Evolutionary conservation across 176 grass and related monocot species (phyloP).

Genomic region (Bolboschoenus planiculmis): DNA sequence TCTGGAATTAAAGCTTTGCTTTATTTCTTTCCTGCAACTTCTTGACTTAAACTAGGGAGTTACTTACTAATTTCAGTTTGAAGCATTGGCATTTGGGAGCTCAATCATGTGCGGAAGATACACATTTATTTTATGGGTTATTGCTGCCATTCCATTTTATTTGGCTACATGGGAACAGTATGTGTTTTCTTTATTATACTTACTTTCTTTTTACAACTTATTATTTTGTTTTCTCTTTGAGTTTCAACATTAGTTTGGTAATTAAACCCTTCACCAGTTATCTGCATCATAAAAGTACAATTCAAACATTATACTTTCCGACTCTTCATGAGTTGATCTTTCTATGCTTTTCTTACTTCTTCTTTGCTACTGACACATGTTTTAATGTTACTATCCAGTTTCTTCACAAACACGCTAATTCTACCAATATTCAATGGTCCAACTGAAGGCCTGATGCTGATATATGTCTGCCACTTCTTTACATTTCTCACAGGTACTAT

Average conservation of each 20-base stretch:
- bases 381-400: slow-evolving; percentile 41
- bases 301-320: slow-evolving; percentile 25
- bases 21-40: slow-evolving; percentile 5
- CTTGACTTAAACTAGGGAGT: neutral
- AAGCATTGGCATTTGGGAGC: slow-evolving; percentile 93
- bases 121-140: slow-evolving; percentile 73
- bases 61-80: slow-evolving; percentile 58
- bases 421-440: slow-evolving; percentile 90
- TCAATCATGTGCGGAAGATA: slow-evolving; percentile 73
- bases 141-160: slow-evolving; percentile 77
- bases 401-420: slow-evolving; percentile 94
- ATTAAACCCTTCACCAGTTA: neutral
- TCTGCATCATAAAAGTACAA: neutral
- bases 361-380: slow-evolving; percentile 20
- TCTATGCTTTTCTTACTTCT: neutral
- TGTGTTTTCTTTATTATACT: slow-evolving; percentile 23
- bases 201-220: neutral
- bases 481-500: slow-evolving; percentile 72
- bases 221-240: slow-evolving; percentile 10
- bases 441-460: slow-evolving; percentile 96
- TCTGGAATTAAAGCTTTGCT: neutral
- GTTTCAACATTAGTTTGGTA: slow-evolving; percentile 3
- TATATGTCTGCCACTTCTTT: slow-evolving; percentile 79
- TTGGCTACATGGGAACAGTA: slow-evolving; percentile 99
- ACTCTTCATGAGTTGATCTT: neutral